Conservation (phyloP, 2,329 filamentous ascomycete genomes). For the Colletotrichum scovillei region DNA sequence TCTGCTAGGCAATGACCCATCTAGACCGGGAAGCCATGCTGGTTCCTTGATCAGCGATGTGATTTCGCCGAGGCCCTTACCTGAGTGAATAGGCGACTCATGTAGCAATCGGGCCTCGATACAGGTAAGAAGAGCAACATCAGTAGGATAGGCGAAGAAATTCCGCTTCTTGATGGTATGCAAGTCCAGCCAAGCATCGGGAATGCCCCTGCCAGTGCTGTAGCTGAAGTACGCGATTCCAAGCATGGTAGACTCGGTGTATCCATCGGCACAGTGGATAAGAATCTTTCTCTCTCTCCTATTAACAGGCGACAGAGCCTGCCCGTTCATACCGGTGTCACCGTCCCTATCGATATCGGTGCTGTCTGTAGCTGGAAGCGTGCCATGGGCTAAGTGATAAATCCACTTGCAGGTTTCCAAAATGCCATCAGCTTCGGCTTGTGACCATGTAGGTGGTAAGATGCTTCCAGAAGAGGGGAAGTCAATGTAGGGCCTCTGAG, state of each 20-base stretch:
- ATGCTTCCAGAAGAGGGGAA: slow-evolving; percentile 97
- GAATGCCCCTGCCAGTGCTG: slow-evolving; percentile 82
- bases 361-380: slow-evolving; percentile 43
- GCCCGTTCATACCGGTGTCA: slow-evolving; percentile 63
- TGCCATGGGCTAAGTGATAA: slow-evolving; percentile 81
- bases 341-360: slow-evolving; percentile 56
- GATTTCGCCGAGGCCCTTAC: slow-evolving; percentile 64
- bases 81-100: slow-evolving; percentile 70
- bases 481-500: slow-evolving; percentile 65
- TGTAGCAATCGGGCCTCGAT: slow-evolving; percentile 81
- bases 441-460: slow-evolving; percentile 84
- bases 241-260: slow-evolving; percentile 92
- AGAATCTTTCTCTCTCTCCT: slow-evolving; percentile 74
- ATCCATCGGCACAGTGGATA: slow-evolving; percentile 94
- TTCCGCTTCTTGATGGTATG: slow-evolving; percentile 87
- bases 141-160: slow-evolving; percentile 95
- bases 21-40: slow-evolving; percentile 83
- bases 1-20: slow-evolving; percentile 91
- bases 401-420: slow-evolving; percentile 92
- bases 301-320: slow-evolving; percentile 31
- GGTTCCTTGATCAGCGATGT: slow-evolving; percentile 71
- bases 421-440: slow-evolving; percentile 84
- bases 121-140: slow-evolving; percentile 83
- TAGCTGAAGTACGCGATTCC: slow-evolving; percentile 95
- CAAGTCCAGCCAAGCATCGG: slow-evolving; percentile 87